Evolutionary conservation across 2,329 filamentous ascomycete species (phyloP), one percentile per base, ranked within the genome.

Genomic region (Didymella keratinophila): DNA sequence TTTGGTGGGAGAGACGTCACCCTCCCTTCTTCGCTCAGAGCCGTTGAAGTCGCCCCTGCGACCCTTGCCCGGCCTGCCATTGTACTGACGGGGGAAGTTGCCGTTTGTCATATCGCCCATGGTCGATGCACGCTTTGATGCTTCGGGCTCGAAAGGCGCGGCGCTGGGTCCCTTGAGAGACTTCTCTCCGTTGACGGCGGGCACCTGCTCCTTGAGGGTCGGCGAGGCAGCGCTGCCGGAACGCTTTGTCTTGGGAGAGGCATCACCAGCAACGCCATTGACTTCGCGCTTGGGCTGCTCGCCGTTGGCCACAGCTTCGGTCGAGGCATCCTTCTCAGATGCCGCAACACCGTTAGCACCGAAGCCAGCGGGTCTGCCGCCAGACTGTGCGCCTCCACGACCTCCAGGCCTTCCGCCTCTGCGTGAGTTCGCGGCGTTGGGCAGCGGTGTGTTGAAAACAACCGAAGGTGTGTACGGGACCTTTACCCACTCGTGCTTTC

Each of bases 401-500:
- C 84, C 84, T 67, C 84, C 80, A 56, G 84, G 80, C 49, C 81
- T 78, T 10, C 75, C 76, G 41, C 76, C 76, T 65, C 76, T 68
- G 23, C 76, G 69, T 4, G 70, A 61, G 61, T 79, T 74, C 25
- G 72, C 69, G 41, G 76, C 73, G 30, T 67, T 76, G n/a, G 89
- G 87, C 39, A 97, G 77, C 27, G 90, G 92, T 0, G 95, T 97
- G 74, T 92, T 90, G 78, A 96, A 98, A 57, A 89, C 88, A 47
- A 95, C 92, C 14, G 87, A 89, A 9, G 93, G 94, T 12, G 91
- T 92, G 71, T 93, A 94, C 32, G 89, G 87, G 56, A 97, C 86
- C 1, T 88, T 85, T 58, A 91, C 88, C 94, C 95, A 98, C 71
- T 93, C 91, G 69, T 90, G 87, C 81, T 96, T 96, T 56, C 85